A percentile compares a stretch with the other conserved stretches of the same genome.
These are phyloP conservation scores for Irpex sp. DNA, from an alignment of 1,284 basidiomycete genomes.

Conservation along the genomic window DNA sequence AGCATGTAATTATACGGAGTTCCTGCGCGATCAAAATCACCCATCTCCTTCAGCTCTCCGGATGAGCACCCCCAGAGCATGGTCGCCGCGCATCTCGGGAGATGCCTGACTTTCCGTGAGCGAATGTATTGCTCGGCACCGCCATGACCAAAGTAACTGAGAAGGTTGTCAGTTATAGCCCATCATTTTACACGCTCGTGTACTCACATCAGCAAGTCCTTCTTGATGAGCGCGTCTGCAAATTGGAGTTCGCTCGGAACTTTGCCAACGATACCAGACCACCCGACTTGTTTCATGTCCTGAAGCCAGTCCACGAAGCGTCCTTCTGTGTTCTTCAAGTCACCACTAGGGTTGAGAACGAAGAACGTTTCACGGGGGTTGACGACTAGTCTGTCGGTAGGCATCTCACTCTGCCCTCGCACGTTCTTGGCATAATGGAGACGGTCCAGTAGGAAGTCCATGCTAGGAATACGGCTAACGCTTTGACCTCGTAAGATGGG, in stretches of 20 bases:
- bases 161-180: background rate
- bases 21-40: conserved; percentile 89
- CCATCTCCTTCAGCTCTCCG: conserved; percentile 83
- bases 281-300: conserved; percentile 67
- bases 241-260: conserved; percentile 83
- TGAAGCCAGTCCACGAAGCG: conserved; percentile 79
- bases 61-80: conserved; percentile 99
- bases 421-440: conserved; percentile 46
- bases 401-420: background rate
- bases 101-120: conserved; percentile 78
- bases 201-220: conserved; percentile 85
- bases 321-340: conserved; percentile 81
- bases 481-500: conserved; percentile 82
- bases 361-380: conserved; percentile 76
- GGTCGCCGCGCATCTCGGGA: conserved; percentile 83
- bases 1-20: conserved; percentile 95
- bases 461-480: conserved; percentile 86
- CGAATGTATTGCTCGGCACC: conserved; percentile 94
- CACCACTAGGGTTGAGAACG: conserved; percentile 91
- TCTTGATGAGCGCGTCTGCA: conserved; percentile 60
- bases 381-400: conserved; percentile 48
- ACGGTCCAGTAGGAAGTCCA: conserved; percentile 87
- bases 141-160: conserved; percentile 94
- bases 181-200: conserved; percentile 17
- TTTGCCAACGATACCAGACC: conserved; percentile 81